Percentiles rank a stretch among this genome's conserved stretches.
These are phyloP conservation scores for Suillus decipiens DNA, from an alignment of 768 basidiomycete species.

Conservation along the genomic window DNA sequence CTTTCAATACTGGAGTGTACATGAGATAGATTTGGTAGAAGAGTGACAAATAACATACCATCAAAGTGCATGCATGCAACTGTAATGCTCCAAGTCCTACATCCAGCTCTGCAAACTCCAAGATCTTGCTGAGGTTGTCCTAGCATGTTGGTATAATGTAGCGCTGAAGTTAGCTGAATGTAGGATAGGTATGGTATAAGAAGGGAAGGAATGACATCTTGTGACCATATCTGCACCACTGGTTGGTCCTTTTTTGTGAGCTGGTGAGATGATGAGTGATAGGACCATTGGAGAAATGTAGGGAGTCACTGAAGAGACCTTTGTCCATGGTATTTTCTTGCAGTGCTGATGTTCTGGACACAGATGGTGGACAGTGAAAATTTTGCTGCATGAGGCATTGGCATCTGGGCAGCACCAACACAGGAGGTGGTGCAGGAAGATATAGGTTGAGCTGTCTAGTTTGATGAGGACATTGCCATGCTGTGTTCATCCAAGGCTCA, in stretches of 20 bases:
- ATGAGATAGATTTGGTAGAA: neutral
- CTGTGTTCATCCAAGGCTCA: slow-evolving; percentile 1
- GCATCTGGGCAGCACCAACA: neutral
- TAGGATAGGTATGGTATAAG: slow-evolving; percentile 1
- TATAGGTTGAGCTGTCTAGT: slow-evolving; percentile 3
- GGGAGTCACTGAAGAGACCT: neutral
- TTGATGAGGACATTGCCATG: neutral
- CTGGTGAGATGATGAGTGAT: neutral
- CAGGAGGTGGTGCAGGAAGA: neutral
- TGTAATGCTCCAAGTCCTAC: neutral
- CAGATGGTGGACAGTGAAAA: neutral
- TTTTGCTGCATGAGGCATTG: neutral
- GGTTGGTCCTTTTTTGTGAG: slow-evolving; percentile 6
- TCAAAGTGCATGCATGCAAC: slow-evolving; percentile 5
- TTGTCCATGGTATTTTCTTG: neutral
- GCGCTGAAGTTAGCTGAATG: neutral
- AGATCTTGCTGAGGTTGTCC: neutral
- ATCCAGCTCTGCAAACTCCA: neutral
- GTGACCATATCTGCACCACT: slow-evolving; percentile 1
- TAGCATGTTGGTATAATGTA: neutral
- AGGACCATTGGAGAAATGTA: neutral
- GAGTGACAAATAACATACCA: neutral
- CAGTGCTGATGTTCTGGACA: neutral
- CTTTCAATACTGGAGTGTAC: slow-evolving; percentile 8
- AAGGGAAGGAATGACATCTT: neutral